phyloP scores from a whole-genome alignment of 2,329 filamentous ascomycete genomes.

The Cercospora sp. region DNA sequence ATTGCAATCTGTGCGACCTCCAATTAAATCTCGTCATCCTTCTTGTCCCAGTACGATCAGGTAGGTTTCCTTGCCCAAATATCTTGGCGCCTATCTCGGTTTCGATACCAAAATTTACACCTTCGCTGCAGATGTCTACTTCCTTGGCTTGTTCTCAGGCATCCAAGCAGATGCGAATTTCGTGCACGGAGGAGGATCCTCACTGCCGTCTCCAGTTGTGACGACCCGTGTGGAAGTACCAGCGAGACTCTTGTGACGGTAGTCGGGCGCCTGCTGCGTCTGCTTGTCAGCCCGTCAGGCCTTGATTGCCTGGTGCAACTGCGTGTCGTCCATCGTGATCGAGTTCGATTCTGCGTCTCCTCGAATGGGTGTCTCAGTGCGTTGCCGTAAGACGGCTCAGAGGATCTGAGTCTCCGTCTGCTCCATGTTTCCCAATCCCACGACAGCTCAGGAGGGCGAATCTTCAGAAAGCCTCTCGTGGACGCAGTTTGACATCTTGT shows the following conservation, averaged over 20 bases:
- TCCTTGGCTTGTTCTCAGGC: slow-evolving; percentile 18
- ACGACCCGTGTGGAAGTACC: slow-evolving; percentile 15
- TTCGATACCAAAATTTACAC: slow-evolving; percentile 22
- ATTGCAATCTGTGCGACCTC: slow-evolving; percentile 21
- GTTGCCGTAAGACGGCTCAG: no score
- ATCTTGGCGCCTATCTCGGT: slow-evolving; percentile 21
- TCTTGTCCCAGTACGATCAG: slow-evolving; percentile 13
- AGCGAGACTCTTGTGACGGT: not conserved
- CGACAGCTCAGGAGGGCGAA: no score
- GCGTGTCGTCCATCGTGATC: not conserved
- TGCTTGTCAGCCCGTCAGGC: not conserved
- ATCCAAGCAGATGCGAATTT: slow-evolving; percentile 13
- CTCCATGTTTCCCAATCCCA: not conserved
- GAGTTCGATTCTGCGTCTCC: not conserved
- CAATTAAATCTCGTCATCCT: slow-evolving; percentile 15
- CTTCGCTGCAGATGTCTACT: slow-evolving; percentile 17
- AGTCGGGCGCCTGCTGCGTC: slow-evolving; percentile 7
- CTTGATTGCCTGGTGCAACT: not conserved
- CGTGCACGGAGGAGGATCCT: slow-evolving; percentile 1
- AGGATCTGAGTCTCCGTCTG: not conserved
- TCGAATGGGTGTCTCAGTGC: no score
- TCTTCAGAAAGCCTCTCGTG: not conserved
- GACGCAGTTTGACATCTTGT: not conserved
- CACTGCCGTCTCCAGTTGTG: slow-evolving; percentile 7
- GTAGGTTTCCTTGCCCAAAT: slow-evolving; percentile 10